Base-by-base conservation (phyloP, 2,329 filamentous ascomycete genomes). In the Aspergillus latus region DNA sequence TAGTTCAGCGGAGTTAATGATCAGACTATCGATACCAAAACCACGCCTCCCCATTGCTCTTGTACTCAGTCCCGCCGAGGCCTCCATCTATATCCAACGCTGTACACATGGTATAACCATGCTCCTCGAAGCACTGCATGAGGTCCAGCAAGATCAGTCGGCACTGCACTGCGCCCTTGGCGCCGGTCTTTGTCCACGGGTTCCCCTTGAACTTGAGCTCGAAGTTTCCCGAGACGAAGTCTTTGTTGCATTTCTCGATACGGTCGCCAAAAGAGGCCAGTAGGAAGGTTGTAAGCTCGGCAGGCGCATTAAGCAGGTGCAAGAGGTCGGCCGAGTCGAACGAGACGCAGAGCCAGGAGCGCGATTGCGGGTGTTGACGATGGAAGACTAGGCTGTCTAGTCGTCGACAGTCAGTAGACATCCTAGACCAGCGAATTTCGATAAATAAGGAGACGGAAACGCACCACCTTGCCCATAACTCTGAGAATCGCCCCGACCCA, bases 21-120 rank as follows among this genome's bases (percentile, higher is more conserved):
- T 55, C 49, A 57, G 2, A 21, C 21, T 21, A 21, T 21, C 54
- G 54, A 49, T 49, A 57, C 11, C 54, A 57, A 45, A 57, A 57
- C 54, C 54, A 57, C 7, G 37, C 11, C 37, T 53, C 49, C 2
- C 54, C 54, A 48, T 28, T 48, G 26, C 54, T 56, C 36, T 21
- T 26, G 32, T 52, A 56, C 28, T 43, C 42, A 34, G 29, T 43
- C 37, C 54, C 49, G 5, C 54, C 54, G 3, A 11, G 8, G 11
- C 54, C 54, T 3, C 29, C 34, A n/a, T 57, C 54, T 26, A 57
- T 40, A 39, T 57, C 49, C 49, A 57, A 13, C 3, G 13, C 49
- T 15, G 54, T 39, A 16, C 15, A 29, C 29, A 57, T 43, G 49
- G 44, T 49, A 53, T 57, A 57, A 21, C 49, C 49, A 28, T 53